Evolutionary conservation across 2,329 filamentous ascomycete genomes (phyloP), one percentile per base, ranked within the genome.

Genomic region (Aspergillus chevalieri): DNA sequence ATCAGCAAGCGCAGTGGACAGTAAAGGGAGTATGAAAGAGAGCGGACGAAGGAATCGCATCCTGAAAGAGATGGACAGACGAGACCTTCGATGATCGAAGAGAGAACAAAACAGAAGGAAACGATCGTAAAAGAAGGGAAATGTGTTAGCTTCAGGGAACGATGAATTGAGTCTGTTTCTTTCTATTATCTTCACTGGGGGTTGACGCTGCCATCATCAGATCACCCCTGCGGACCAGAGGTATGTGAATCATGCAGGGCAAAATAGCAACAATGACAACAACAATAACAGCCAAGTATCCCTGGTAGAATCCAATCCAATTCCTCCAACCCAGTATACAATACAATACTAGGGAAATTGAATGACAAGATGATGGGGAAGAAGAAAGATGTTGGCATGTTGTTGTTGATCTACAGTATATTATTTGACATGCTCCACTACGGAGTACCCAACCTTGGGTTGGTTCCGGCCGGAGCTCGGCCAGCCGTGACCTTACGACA

Each of bases 1-100:
- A 57, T 78, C 78, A 48, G 79, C 80, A 51, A 74, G 59, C 22
- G 68, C 74, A 50, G 69, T 59, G n/a, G 71, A 65, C 43, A 70
- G 60, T 36, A 78, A 57, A 24, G 70, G 57, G 19, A 68, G 58
- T 34, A 70, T 50, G 45, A 67, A 57, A 39, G 66, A 58, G 47
- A 74, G 50, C 17, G 57, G 49, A 42, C 48, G 56, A 30, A 51
- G 47, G 47, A 67, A 36, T 49, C 55, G 56, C 65, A 69, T 70
- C 22, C 30, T 65, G 62, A 45, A 45, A 43, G 22, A 41, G n/a
- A 38, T 12, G 17, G 38, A 41, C 38, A 19, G 38, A 41, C 38
- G 9, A 41, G 3, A 44, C 15, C 24, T 22, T 44, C 42, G 22
- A 44, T 8, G 15, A 21, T 28, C 12, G 10, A 9, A 28, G 15